Conservation (phyloP, 2,329 filamentous ascomycete genomes). For the Fusarium begoniae region DNA sequence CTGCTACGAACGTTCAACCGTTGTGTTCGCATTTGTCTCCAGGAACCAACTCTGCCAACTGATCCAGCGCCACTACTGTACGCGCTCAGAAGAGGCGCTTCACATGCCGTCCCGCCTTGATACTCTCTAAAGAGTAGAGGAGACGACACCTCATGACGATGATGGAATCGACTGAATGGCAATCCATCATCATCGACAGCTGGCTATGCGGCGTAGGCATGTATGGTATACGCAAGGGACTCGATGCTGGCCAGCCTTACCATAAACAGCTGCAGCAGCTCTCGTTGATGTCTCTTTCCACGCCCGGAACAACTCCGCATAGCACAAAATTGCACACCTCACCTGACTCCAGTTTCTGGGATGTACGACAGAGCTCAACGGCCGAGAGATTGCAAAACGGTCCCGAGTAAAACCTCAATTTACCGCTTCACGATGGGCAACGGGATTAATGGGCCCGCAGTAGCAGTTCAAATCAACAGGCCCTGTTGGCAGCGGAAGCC, state of each 20-base stretch:
- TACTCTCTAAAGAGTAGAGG: slow-evolving; percentile 6
- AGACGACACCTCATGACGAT: slow-evolving; percentile 13
- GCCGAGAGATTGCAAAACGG: slow-evolving; percentile 15
- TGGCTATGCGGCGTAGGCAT: slow-evolving; percentile 7
- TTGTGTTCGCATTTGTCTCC: slow-evolving; percentile 30
- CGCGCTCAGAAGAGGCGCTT: slow-evolving; percentile 6
- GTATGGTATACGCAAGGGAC: slow-evolving; percentile 36
- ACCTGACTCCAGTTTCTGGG: not conserved
- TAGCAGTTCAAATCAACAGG: slow-evolving; percentile 28
- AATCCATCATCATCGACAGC: slow-evolving; percentile 34
- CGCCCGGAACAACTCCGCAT: slow-evolving; percentile 29
- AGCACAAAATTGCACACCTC: slow-evolving; percentile 17
- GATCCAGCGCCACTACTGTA: slow-evolving; percentile 4
- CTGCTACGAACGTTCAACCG: slow-evolving; percentile 30
- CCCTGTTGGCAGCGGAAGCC: slow-evolving; percentile 35
- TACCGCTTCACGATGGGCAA: slow-evolving; percentile 28
- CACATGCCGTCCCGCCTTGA: slow-evolving; percentile 8
- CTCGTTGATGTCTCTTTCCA: slow-evolving; percentile 8
- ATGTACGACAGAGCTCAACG: not conserved
- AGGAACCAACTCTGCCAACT: slow-evolving; percentile 12
- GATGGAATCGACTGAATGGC: slow-evolving; percentile 28
- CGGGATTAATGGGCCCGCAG: slow-evolving; percentile 35
- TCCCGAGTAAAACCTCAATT: slow-evolving; percentile 15
- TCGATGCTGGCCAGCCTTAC: slow-evolving; percentile 12
- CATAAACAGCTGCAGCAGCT: slow-evolving; percentile 10